phyloP scores from a whole-genome alignment of 306 rosid species.

The Senna siamea region DNA sequence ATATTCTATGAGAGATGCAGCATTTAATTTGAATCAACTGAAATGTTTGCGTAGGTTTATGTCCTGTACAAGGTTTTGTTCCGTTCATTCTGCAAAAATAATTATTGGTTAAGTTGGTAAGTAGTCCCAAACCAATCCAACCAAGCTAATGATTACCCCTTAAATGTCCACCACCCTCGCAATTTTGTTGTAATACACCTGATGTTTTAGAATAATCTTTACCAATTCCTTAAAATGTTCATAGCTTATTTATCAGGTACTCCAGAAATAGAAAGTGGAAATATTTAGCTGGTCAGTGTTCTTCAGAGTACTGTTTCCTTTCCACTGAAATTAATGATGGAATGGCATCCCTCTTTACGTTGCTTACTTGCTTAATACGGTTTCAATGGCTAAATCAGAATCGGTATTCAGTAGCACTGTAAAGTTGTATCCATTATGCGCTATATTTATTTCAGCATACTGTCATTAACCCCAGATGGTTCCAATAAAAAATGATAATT shows the following conservation, averaged over 20 bases:
- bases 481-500: background rate
- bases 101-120: slow-evolving; percentile 1
- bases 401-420: background rate
- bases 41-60: background rate
- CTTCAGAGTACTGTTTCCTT: background rate
- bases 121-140: background rate
- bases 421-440: background rate
- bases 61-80: background rate
- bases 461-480: background rate
- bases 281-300: slow-evolving; percentile 1
- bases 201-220: background rate
- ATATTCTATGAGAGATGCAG: background rate
- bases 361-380: background rate
- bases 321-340: background rate
- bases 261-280: background rate
- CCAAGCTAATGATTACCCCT: background rate
- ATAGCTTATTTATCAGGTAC: background rate
- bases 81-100: background rate
- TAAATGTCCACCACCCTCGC: background rate
- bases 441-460: background rate
- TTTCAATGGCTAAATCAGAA: background rate
- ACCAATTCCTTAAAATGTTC: background rate
- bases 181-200: background rate
- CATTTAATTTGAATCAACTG: background rate
- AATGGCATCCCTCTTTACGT: background rate